Conservation (phyloP, 352 stramenopile species). For the Phytophthora agathidicida region DNA sequence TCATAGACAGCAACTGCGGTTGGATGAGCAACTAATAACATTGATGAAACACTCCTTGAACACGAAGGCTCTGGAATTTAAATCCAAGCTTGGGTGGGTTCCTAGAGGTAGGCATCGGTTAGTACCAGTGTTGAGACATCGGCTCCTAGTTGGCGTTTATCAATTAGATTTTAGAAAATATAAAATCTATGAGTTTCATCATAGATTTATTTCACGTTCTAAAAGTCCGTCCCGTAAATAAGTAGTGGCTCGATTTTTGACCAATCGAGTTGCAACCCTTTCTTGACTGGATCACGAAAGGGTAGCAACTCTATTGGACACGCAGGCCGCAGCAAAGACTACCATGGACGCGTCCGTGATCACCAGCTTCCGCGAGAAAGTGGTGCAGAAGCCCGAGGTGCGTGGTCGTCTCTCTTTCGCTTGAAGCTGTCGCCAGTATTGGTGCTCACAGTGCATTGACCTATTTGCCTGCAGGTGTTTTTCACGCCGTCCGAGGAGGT, state of each 20-base stretch:
- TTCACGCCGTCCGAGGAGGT: conserved; percentile 78
- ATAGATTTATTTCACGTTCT: no score
- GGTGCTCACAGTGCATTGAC: not conserved
- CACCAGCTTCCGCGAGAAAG: conserved; percentile 66
- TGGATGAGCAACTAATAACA: conserved; percentile 19
- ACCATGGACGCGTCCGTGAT: conserved; percentile 69
- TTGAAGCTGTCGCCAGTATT: not conserved
- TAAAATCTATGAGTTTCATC: no score
- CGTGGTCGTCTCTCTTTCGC: not conserved
- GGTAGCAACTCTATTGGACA: conserved; percentile 39
- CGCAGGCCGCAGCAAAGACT: conserved; percentile 13
- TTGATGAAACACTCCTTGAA: no score
- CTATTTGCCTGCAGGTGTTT: conserved; percentile 52
- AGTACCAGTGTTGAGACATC: no score
- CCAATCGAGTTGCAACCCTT: no score
- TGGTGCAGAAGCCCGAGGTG: conserved; percentile 78
- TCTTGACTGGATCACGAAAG: conserved; percentile 46
- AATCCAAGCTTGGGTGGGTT: no score
- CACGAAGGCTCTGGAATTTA: no score
- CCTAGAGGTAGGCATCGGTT: no score
- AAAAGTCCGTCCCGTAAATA: no score
- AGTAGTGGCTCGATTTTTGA: no score
- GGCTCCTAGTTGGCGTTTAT: no score
- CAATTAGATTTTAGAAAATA: no score
- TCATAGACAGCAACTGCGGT: conserved; percentile 23